Conservation (phyloP, 345 rosid species). For the Salix udensis region DNA sequence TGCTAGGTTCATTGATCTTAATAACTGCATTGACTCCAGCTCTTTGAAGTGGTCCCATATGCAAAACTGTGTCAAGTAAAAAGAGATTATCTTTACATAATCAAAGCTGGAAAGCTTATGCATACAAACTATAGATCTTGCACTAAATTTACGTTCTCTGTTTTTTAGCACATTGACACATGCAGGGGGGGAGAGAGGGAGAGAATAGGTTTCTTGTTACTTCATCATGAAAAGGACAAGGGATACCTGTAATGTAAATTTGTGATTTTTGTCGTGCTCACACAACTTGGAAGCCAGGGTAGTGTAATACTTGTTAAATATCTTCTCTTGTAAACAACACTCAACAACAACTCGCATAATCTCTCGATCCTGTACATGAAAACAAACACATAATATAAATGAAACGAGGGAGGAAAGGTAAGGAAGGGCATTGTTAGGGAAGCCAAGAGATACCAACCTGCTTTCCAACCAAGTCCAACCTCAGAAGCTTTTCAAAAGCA, state of each 20-base stretch:
- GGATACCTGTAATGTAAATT: constrained; percentile 72
- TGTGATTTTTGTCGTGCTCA: constrained; percentile 83
- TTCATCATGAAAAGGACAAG: neutral
- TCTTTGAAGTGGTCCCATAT: constrained; percentile 87
- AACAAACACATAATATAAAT: neutral
- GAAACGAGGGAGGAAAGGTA: neutral
- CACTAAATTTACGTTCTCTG: too few relatives aligned
- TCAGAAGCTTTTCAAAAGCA: constrained; percentile 81
- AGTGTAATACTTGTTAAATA: constrained; percentile 78
- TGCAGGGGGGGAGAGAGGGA: too few relatives aligned
- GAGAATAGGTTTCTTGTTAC: too few relatives aligned
- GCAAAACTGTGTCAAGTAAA: constrained; percentile 49
- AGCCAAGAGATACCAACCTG: constrained; percentile 40
- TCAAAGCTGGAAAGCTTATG: neutral
- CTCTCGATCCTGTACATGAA: constrained; percentile 68
- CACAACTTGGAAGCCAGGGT: constrained; percentile 76
- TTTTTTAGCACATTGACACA: too few relatives aligned
- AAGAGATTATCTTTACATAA: neutral
- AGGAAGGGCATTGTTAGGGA: neutral
- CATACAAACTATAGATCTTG: neutral
- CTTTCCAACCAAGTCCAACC: constrained; percentile 77
- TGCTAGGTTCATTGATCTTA: constrained; percentile 83
- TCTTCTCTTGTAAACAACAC: constrained; percentile 85
- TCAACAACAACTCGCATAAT: constrained; percentile 82
- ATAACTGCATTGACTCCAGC: constrained; percentile 64